Conservation (phyloP, 306 rosid genomes). For the Parietaria judaica region DNA sequence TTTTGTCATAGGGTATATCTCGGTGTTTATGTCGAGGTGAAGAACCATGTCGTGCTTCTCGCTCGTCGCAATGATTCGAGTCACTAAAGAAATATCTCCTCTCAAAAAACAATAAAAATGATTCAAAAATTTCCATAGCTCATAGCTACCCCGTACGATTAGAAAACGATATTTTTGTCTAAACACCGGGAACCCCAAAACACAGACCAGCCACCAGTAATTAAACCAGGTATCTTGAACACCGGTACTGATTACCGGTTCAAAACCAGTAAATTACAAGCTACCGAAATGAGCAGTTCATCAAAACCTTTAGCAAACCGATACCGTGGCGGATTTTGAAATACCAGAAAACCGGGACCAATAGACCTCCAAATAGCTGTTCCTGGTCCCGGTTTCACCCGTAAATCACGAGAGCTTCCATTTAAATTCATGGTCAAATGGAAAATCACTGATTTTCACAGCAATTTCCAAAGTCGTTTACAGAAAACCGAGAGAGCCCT, state of each 20-base stretch:
- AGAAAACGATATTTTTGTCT: not conserved
- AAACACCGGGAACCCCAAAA: not conserved
- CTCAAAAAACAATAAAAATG: constrained; percentile 8
- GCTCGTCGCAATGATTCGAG: constrained; percentile 63
- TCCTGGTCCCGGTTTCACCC: no score
- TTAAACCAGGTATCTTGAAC: no score
- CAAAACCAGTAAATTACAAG: no score
- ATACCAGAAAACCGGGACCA: not conserved
- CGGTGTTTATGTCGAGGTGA: constrained; percentile 69
- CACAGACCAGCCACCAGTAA: no score
- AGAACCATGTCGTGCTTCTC: constrained; percentile 59
- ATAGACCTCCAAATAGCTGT: not conserved
- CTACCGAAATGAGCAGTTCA: no score
- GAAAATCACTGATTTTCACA: not conserved
- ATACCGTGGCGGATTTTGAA: no score
- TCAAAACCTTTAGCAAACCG: no score
- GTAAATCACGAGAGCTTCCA: no score
- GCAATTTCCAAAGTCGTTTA: not conserved
- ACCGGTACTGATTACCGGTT: no score
- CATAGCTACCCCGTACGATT: no score
- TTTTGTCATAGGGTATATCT: constrained; percentile 62
- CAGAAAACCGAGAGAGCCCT: not conserved
- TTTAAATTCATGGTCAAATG: no score
- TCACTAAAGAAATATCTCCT: constrained; percentile 37
- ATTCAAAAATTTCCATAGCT: not conserved